Base-by-base conservation (phyloP, 768 basidiomycete genomes). In the Mycena indigotica region DNA sequence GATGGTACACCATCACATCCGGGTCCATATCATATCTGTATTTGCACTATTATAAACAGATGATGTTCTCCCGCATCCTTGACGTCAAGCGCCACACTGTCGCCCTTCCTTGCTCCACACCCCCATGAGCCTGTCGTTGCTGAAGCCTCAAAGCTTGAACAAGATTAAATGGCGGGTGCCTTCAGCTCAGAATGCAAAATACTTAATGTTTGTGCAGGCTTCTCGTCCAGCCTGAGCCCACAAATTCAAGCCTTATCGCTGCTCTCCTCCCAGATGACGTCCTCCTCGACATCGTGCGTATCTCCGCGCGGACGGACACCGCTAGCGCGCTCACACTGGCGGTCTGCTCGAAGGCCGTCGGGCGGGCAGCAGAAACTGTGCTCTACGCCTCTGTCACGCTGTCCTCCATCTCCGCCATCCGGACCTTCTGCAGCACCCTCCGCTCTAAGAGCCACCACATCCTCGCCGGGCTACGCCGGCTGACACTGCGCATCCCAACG, bases 401-500 rank as follows among this genome's bases (percentile, higher is more conserved):
- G 50, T 10, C 28, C 19, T 57, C 50, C n/a, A 21, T 24, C 19
- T 1, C n/a, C 4, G 17, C 50, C 17, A 26, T 17, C 16, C 55
- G 50, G 39, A 26, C 15, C 17, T 57, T 57, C 26, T n/a, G n/a
- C n/a, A 57, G 50, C n/a, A n/a, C n/a, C n/a, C n/a, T n/a, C n/a
- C n/a, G n/a, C n/a, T n/a, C n/a, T n/a, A n/a, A n/a, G n/a, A 26
- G 28, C 19, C 15, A 32, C 28, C 40, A 6, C 8, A 8, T 57
- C n/a, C 50, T 57, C 21, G 32, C 56, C 40, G 13, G 28, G 28
- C 40, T 57, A 5, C 5, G 15, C 15, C 21, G 19, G n/a, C 56
- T 52, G n/a, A n/a, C n/a, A n/a, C n/a, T n/a, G n/a, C n/a, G n/a
- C n/a, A n/a, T n/a, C n/a, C n/a, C n/a, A n/a, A n/a, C n/a, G n/a